Evolutionary conservation across 345 rosid genomes (phyloP).

Genomic region (Linum usitatissimum): DNA sequence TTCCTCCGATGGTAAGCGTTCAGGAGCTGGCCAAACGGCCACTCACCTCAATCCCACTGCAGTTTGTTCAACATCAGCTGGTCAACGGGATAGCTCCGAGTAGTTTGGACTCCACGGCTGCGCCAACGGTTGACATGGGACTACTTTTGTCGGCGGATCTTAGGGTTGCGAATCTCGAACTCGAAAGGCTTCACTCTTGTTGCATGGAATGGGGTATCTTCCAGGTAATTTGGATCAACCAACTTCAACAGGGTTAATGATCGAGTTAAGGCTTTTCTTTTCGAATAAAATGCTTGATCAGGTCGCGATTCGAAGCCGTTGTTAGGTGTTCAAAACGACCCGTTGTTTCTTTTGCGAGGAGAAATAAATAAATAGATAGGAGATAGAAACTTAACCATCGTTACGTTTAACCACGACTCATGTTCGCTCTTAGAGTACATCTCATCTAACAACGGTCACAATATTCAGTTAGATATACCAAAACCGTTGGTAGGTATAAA

Average conservation of each 20-base stretch:
- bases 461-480: too few relatives aligned
- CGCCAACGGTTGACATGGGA: conserved; percentile 23
- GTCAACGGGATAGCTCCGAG: neutral
- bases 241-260: too few relatives aligned
- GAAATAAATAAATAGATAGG: too few relatives aligned
- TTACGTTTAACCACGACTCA: too few relatives aligned
- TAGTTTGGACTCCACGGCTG: neutral
- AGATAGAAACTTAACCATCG: too few relatives aligned
- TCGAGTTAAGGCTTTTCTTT: neutral
- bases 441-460: too few relatives aligned
- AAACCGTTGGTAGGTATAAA: too few relatives aligned
- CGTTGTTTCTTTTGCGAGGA: too few relatives aligned
- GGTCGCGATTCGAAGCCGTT: too few relatives aligned
- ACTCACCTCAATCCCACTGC: conserved; percentile 12
- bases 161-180: conserved; percentile 9
- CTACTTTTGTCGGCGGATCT: conserved; percentile 13
- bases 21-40: conserved; percentile 25
- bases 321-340: too few relatives aligned
- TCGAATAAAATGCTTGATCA: neutral
- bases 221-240: conserved; percentile 19
- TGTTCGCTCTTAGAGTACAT: too few relatives aligned
- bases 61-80: conserved; percentile 5
- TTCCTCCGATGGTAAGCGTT: conserved; percentile 1
- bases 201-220: conserved; percentile 34
- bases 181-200: conserved; percentile 18